These are phyloP conservation scores for Diaporthe sp. DNA, from an alignment of 2,329 filamentous ascomycete genomes.

Conservation along the genomic window DNA sequence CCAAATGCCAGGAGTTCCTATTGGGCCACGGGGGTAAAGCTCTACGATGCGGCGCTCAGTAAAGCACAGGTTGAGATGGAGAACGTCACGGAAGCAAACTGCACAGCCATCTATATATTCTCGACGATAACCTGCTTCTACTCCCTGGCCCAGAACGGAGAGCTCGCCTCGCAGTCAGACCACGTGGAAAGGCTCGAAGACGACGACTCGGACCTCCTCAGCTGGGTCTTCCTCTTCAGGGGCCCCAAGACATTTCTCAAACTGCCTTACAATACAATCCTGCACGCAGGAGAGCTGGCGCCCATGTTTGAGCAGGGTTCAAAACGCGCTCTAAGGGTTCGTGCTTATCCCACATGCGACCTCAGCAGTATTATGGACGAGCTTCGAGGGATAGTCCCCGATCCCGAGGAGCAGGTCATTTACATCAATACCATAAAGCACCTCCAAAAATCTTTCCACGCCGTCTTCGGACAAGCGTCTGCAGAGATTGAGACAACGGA, in stretches of 20 bases:
- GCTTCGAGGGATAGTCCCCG: background rate
- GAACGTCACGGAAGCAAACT: background rate
- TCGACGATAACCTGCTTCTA: background rate
- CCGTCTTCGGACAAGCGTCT: background rate
- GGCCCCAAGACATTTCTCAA: background rate
- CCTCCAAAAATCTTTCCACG: background rate
- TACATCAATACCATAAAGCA: background rate
- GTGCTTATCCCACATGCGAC: background rate
- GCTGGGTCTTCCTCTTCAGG: constrained; percentile 2
- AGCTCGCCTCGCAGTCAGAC: background rate
- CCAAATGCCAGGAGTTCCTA: background rate
- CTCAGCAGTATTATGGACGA: background rate
- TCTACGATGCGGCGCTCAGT: background rate
- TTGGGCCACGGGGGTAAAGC: background rate
- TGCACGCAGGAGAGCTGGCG: background rate
- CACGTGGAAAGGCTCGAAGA: background rate
- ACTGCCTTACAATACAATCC: background rate
- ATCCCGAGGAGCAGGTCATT: background rate
- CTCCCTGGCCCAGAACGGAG: background rate
- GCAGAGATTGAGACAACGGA: background rate
- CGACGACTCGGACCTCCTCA: background rate
- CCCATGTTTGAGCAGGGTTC: background rate
- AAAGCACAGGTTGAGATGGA: constrained; percentile 4
- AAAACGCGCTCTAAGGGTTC: background rate
- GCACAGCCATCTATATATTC: background rate